These are phyloP conservation scores for cucumber (Cucumis sativus) DNA, from an alignment of 306 rosid genomes.

Conservation along the genomic window Cucumber_9930_V3 NC_026660.2:28734501-28735000, in stretches of 20 bases:
- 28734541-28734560: neutral
- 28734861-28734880: neutral
- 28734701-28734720: neutral
- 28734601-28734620: neutral
- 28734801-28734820: neutral
- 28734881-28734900: neutral
- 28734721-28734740: neutral
- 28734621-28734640: neutral
- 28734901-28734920: neutral
- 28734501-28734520: neutral
- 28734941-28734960: neutral
- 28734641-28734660: neutral
- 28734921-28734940: neutral
- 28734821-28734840: neutral
- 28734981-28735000: neutral
- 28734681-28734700: neutral
- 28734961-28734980: neutral
- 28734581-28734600: neutral
- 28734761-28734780: neutral
- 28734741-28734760: neutral
- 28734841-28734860: neutral
- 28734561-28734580: neutral
- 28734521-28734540: neutral
- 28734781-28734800: neutral
- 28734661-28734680: neutral